Evolutionary conservation across 805 yeast genomes (phyloP), one percentile per base, ranked within the genome.

Genomic region (Wickerhamiella australiensis): DNA sequence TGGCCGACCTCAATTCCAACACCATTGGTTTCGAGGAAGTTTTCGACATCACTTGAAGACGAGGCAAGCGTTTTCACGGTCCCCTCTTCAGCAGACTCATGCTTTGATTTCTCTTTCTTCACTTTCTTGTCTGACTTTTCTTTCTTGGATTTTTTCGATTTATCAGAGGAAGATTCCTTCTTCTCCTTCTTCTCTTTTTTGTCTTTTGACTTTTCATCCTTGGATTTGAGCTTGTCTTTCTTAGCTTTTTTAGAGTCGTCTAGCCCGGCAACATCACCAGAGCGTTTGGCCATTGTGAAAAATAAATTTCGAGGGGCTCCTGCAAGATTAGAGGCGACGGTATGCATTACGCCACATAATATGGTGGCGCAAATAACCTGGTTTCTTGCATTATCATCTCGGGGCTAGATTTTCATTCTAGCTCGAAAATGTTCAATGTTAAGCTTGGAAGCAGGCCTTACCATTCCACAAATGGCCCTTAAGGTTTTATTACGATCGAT

Each of bases 1-100:
- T 53, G 47, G 9, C 60, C 56, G 61, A 85, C 94, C 55, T 85
- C 94, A 46, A 88, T 75, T 13, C 82, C 73, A 46, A 87, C 88
- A 56, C 83, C 90, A 64, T 88, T 85, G 23, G 74, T 78, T 49
- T 71, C 64, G 55, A 80, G 71, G 62, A 83, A 92, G 6, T 69
- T 65, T 44, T 77, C 80, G 50, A 83, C 68, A 7, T 79, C 85
- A 5, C 81, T 68, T 35, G 52, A 50, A 26, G 56, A 26, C 6
- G 49, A 42, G 21, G 45, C 38, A 50, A 45, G 50, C 9, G 33
- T 35, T 23, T 12, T 33, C 22, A 3, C 45, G 7, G 18, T 26
- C 21, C 7, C 21, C 5, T 12, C 13, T 6, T 17, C 9, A 7
- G 37, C 46, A 27, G 46, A 29, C 31, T 18, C 33, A 13, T 66